Evolutionary conservation across 345 rosid species (phyloP).

Genomic region (Syzygium oleosum): DNA sequence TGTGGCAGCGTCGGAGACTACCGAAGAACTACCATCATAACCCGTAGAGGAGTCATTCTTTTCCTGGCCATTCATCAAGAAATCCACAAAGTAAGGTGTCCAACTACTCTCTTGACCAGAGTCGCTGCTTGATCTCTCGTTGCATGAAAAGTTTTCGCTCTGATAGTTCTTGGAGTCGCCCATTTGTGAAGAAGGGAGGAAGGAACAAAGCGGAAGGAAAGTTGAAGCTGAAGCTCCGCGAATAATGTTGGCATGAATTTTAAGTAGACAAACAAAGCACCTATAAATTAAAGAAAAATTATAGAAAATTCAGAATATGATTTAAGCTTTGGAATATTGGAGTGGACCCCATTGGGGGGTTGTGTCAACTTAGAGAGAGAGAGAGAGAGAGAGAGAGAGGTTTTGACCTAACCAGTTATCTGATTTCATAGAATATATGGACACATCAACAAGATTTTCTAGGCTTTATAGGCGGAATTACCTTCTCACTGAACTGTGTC

Average conservation of each 20-base stretch:
- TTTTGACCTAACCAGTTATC: not conserved
- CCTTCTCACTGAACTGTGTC: not conserved
- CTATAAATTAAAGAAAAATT: not conserved
- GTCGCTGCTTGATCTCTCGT: not conserved
- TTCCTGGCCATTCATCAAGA: constrained; percentile 9
- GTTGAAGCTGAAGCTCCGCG: not conserved
- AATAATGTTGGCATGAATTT: not conserved
- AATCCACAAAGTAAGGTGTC: constrained; percentile 55
- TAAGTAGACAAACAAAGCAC: not conserved
- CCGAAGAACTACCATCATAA: constrained; percentile 6
- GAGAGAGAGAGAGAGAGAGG: not conserved
- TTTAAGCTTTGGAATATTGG: not conserved
- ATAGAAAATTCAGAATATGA: not conserved
- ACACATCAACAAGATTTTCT: not conserved
- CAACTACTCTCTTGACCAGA: constrained; percentile 44
- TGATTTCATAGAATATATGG: not conserved
- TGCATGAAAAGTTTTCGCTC: not conserved
- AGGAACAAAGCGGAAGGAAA: not conserved
- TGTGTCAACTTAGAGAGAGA: not conserved
- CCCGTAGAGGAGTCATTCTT: constrained; percentile 2
- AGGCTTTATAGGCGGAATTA: not conserved
- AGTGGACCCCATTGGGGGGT: not conserved
- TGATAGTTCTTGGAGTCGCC: not conserved
- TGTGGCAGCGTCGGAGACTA: constrained; percentile 41
- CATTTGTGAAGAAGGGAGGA: not conserved